Percentiles rank a stretch among this genome's conserved stretches.
phyloP scores from a whole-genome alignment of 2,329 filamentous ascomycete genomes.

The Calycina marina region DNA sequence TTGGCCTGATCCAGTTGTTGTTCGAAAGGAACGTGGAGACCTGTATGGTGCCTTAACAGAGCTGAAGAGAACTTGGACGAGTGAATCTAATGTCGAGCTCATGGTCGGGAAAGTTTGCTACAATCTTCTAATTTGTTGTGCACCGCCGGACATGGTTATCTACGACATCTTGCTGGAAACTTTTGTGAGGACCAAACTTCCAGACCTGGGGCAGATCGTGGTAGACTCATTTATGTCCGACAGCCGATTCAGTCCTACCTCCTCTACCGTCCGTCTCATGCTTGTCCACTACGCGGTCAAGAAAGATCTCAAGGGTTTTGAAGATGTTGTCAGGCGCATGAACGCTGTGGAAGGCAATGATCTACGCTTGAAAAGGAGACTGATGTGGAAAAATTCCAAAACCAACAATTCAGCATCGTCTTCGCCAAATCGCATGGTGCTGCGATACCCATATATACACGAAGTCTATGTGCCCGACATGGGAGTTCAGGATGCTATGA shows the following conservation, averaged over 20 bases:
- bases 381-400: conserved; percentile 1
- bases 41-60: conserved; percentile 14
- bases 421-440: neutral
- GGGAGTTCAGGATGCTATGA: neutral
- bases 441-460: neutral
- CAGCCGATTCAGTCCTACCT: conserved; percentile 18
- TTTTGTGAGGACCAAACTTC: conserved; percentile 38
- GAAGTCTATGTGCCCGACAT: neutral
- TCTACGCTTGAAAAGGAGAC: conserved; percentile 10
- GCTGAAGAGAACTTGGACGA: conserved; percentile 6
- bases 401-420: too few species aligned
- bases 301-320: conserved; percentile 14
- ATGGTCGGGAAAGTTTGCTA: conserved; percentile 33
- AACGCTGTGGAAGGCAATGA: conserved; percentile 9
- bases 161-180: conserved; percentile 58
- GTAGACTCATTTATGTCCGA: conserved; percentile 34
- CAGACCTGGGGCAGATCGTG: conserved; percentile 36
- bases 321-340: conserved; percentile 17
- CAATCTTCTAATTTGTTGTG: conserved; percentile 48
- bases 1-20: conserved; percentile 5
- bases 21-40: conserved; percentile 9
- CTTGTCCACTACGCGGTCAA: conserved; percentile 19
- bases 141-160: conserved; percentile 50
- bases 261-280: conserved; percentile 15
- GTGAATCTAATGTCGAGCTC: conserved; percentile 12